Evolutionary conservation across 2,329 filamentous ascomycete genomes (phyloP).

Genomic region (Penicillium crustosum): DNA sequence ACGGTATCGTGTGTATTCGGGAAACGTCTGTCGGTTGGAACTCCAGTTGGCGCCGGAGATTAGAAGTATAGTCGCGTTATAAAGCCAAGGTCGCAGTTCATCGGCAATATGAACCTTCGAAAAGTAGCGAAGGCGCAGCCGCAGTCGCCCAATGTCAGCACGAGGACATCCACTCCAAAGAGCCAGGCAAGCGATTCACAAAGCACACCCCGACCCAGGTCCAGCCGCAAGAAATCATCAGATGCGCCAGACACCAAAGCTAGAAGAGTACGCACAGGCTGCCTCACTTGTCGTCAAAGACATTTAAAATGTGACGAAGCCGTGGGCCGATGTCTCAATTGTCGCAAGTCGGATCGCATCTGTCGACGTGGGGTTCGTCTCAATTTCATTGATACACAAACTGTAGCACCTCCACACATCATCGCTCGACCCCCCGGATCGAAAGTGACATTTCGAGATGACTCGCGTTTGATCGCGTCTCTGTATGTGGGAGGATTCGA

Average conservation of each 20-base stretch:
- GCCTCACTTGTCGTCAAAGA: conserved; percentile 82
- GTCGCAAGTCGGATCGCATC: conserved; percentile 78
- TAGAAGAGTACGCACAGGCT: conserved; percentile 86
- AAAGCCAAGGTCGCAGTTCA: background rate
- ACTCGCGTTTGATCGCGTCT: conserved; percentile 84
- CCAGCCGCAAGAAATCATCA: conserved; percentile 24
- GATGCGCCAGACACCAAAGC: conserved; percentile 56
- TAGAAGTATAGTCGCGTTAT: conserved; percentile 9
- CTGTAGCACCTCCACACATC: conserved; percentile 63
- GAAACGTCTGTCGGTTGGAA: conserved; percentile 12
- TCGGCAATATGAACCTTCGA: conserved; percentile 20
- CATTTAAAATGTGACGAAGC: conserved; percentile 91
- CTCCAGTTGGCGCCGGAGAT: conserved; percentile 20
- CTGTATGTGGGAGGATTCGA: conserved; percentile 80
- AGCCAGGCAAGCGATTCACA: conserved; percentile 20
- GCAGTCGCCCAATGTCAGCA: conserved; percentile 10
- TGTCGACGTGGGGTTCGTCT: conserved; percentile 85
- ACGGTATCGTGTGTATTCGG: conserved; percentile 19
- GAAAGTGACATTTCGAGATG: conserved; percentile 77
- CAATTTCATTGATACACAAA: conserved; percentile 86
- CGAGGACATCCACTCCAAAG: conserved; percentile 17
- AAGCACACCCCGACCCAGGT: conserved; percentile 15
- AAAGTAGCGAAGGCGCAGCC: conserved; percentile 17
- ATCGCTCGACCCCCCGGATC: conserved; percentile 64
- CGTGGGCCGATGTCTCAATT: conserved; percentile 68